These are phyloP conservation scores for Echium plantagineum DNA, from an alignment of 257 asterid species.

Conservation along the genomic window DNA sequence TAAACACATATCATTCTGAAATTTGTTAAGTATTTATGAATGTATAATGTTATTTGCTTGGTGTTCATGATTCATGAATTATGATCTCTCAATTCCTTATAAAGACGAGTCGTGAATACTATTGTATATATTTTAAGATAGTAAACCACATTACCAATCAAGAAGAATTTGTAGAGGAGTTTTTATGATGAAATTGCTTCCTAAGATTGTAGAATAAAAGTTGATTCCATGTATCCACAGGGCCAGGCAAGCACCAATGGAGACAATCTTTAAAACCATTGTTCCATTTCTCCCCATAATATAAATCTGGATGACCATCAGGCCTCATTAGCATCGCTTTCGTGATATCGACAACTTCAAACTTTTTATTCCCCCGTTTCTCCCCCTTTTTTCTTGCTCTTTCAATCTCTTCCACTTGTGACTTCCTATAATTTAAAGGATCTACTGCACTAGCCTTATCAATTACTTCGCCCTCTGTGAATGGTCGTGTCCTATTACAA, in stretches of 20 bases:
- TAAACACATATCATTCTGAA: too few relatives aligned
- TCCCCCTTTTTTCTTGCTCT: slow-evolving; percentile 24
- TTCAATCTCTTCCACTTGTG: slow-evolving; percentile 35
- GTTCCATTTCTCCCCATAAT: slow-evolving; percentile 33
- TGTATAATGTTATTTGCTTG: too few relatives aligned
- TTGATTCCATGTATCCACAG: slow-evolving; percentile 47
- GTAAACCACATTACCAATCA: background rate
- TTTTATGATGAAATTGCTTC: background rate
- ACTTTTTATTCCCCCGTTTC: slow-evolving; percentile 17
- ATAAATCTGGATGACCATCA: slow-evolving; percentile 41
- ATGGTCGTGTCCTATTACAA: slow-evolving; percentile 31
- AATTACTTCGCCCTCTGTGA: slow-evolving; percentile 13
- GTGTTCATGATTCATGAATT: too few relatives aligned
- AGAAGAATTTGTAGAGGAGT: background rate
- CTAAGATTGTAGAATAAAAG: slow-evolving; percentile 18
- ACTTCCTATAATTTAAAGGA: slow-evolving; percentile 16
- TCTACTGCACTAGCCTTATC: slow-evolving; percentile 7
- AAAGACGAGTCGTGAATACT: too few relatives aligned
- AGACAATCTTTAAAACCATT: slow-evolving; percentile 38
- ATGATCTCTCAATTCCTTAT: too few relatives aligned
- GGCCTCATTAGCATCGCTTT: slow-evolving; percentile 33
- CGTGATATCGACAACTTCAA: slow-evolving; percentile 36
- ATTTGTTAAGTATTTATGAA: too few relatives aligned
- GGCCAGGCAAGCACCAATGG: slow-evolving; percentile 59
- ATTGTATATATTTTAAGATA: too few relatives aligned